Evolutionary conservation across 805 yeast species (phyloP), one percentile per base, ranked within the genome.

Genomic region (Millerago galiae): DNA sequence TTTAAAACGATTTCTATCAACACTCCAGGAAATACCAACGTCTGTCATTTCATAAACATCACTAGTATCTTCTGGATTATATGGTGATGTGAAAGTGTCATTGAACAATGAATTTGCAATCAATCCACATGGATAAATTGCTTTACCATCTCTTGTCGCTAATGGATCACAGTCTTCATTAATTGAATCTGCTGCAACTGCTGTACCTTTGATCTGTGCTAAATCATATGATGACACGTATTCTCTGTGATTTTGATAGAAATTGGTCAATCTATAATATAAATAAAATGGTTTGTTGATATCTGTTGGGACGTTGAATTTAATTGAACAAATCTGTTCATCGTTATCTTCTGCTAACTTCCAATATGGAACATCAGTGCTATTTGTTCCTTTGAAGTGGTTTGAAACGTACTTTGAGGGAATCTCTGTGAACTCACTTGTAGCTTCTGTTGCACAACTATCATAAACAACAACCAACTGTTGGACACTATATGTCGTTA

Each of bases 51-150:
- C 14, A n/a, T 45, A 53, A 3, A 34, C 26, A 5, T 35, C 35
- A 8, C 24, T 37, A 1, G 37, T 34, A 31, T 49, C 49, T 18
- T 40, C 43, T 2, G 53, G 36, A 16, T 35, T 33, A 18, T 69
- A 63, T 5, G 81, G 83, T 14, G 70, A 64, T 8, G 75, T 66
- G 56, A 86, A 81, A 3, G 96, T 78, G 58, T 91, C 99, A 62
- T 91, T 91, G 71, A 93, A 91, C 62, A 76, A 63, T 0, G 97
- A 87, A 65, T 91, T 91, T 40, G 98, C 95, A 50, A 91, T 88
- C 39, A 91, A 72, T 1, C 99, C 99, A 67, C 98, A 93, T 14
- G 99, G 99, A 60, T 91, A 91, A 47, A 79, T 74, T 27, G 85
- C 78, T 52, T 70, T 71, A 26, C 85, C 83, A 17, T 74, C 72